Conservation (phyloP, 495 filamentous ascomycete species). For the Penicillium waksmanii region DNA sequence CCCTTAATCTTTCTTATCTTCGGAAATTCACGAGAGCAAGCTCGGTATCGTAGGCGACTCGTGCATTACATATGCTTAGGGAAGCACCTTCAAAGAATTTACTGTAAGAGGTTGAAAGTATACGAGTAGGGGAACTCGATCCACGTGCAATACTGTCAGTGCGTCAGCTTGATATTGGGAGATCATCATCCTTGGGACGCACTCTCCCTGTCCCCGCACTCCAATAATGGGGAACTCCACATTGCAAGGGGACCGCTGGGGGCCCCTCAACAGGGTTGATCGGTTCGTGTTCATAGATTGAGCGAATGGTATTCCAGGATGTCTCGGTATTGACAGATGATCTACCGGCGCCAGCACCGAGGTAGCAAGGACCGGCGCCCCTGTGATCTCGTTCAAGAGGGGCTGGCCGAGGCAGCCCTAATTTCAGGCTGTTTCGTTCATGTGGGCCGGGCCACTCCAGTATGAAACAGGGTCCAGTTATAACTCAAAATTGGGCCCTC, state of each 20-base stretch:
- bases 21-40: not conserved
- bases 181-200: not conserved
- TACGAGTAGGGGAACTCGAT: not conserved
- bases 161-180: not conserved
- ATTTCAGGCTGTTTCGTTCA: conserved; percentile 6
- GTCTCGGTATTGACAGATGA: not conserved
- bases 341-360: conserved; percentile 2
- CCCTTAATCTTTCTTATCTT: not conserved
- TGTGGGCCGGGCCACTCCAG: conserved; percentile 8
- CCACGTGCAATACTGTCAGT: conserved; percentile 1
- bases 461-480: conserved; percentile 5
- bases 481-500: conserved; percentile 1
- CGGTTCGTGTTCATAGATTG: not conserved
- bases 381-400: conserved; percentile 4
- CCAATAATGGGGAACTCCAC: conserved; percentile 3
- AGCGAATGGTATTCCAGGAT: not conserved
- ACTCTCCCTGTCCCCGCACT: not conserved
- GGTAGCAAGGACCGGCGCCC: conserved; percentile 1
- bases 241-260: not conserved
- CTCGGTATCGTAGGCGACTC: not conserved
- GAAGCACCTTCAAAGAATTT: not conserved
- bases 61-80: not conserved
- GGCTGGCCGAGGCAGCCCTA: conserved; percentile 15
- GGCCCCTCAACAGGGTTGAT: not conserved
- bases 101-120: not conserved